These are phyloP conservation scores for Ogataea degrootiae DNA, from an alignment of 805 yeast genomes.

Conservation along the genomic window DNA sequence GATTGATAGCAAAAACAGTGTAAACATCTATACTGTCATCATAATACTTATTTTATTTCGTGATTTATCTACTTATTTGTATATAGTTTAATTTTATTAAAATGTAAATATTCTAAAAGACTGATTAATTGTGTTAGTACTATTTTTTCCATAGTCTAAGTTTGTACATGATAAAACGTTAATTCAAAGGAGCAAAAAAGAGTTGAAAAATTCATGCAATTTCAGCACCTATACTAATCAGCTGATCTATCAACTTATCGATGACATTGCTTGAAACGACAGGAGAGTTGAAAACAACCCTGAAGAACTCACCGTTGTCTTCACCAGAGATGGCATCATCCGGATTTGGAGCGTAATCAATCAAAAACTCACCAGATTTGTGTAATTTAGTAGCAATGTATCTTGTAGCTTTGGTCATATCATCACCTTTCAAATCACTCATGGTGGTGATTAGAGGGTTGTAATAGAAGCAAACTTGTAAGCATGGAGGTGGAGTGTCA, in stretches of 20 bases:
- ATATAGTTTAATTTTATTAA: not conserved
- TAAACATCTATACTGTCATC: too few species aligned
- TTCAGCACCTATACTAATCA: slow-evolving; percentile 33
- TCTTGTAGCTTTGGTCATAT: slow-evolving; percentile 55
- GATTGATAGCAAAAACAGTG: too few species aligned
- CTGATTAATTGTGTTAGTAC: too few species aligned
- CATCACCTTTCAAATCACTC: slow-evolving; percentile 25
- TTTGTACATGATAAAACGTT: too few species aligned
- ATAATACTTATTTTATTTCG: too few species aligned
- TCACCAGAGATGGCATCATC: slow-evolving; percentile 35
- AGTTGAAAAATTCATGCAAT: not conserved
- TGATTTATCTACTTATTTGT: not conserved
- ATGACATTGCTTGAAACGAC: slow-evolving; percentile 38
- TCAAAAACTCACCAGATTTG: slow-evolving; percentile 57
- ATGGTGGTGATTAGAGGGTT: slow-evolving; percentile 32
- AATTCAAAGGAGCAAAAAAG: too few species aligned
- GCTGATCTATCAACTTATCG: slow-evolving; percentile 39
- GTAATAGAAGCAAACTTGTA: slow-evolving; percentile 81
- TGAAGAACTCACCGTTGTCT: slow-evolving; percentile 69
- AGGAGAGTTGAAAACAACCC: slow-evolving; percentile 82
- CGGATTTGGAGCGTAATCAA: slow-evolving; percentile 75
- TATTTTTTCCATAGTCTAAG: too few species aligned
- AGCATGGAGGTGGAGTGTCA: slow-evolving; percentile 61
- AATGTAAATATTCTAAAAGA: too few species aligned
- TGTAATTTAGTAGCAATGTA: slow-evolving; percentile 58